These are phyloP conservation scores for Paraphoma chrysanthemicola DNA, from an alignment of 2,329 filamentous ascomycete species.

Conservation along the genomic window DNA sequence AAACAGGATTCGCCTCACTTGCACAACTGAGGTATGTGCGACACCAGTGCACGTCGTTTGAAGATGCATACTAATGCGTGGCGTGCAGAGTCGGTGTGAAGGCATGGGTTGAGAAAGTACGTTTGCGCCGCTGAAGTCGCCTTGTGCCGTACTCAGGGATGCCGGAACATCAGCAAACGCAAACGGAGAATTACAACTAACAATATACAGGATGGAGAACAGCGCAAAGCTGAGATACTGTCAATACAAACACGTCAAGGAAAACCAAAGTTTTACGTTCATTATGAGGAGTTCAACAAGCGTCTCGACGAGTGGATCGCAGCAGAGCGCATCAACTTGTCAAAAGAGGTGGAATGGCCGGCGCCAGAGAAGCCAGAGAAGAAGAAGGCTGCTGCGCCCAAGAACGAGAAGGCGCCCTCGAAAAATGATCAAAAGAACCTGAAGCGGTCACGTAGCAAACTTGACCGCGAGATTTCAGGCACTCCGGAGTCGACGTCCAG, in stretches of 20 bases:
- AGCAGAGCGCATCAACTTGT: conserved; percentile 81
- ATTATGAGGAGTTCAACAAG: conserved; percentile 99
- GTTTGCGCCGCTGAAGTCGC: conserved; percentile 25
- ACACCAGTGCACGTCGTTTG: conserved; percentile 30
- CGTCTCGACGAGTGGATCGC: conserved; percentile 88
- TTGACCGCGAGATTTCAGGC: conserved; percentile 62
- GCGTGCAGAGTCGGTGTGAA: conserved; percentile 68
- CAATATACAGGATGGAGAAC: conserved; percentile 71
- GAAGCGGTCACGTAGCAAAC: conserved; percentile 55
- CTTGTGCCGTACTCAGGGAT: neutral
- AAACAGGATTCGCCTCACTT: conserved; percentile 84
- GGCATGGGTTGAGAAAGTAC: conserved; percentile 73
- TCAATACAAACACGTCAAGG: conserved; percentile 91
- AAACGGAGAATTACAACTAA: conserved; percentile 26
- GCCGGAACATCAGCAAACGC: conserved; percentile 18
- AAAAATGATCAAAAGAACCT: conserved; percentile 55
- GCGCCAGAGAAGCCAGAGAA: conserved; percentile 89
- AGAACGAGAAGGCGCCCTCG: conserved; percentile 48
- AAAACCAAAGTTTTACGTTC: conserved; percentile 89
- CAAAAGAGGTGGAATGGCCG: conserved; percentile 95
- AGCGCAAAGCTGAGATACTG: conserved; percentile 93
- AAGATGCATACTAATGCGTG: conserved; percentile 37
- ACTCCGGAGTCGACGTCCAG: conserved; percentile 60
- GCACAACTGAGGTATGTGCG: conserved; percentile 76
- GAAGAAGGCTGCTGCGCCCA: conserved; percentile 69